A percentile compares a stretch with the other conserved stretches of the same genome.
Conservation (phyloP, 1,284 basidiomycete species). For the Ganoderma multipileum region DNA sequence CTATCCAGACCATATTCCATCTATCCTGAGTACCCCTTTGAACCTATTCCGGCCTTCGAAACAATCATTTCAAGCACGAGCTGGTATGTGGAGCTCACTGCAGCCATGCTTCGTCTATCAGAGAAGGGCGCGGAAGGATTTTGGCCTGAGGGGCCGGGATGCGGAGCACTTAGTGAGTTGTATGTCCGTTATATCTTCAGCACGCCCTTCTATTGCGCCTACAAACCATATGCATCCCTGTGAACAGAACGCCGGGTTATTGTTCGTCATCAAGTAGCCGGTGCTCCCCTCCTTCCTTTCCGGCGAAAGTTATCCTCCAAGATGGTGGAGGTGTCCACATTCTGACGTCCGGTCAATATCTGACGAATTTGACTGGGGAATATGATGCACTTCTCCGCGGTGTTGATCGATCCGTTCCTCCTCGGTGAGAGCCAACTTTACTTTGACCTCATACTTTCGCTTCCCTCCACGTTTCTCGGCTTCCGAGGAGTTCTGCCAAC, state of each 20-base stretch:
- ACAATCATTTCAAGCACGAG: too few relatives aligned
- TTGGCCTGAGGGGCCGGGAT: not conserved
- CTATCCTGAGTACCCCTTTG: too few relatives aligned
- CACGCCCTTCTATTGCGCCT: not conserved
- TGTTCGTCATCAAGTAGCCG: not conserved
- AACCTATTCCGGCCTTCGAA: too few relatives aligned
- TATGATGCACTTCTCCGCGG: not conserved
- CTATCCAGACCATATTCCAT: too few relatives aligned
- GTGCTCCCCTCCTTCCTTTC: not conserved
- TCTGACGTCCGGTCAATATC: not conserved
- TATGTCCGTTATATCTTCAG: not conserved
- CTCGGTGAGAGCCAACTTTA: not conserved
- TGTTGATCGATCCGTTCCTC: not conserved
- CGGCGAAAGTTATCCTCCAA: not conserved
- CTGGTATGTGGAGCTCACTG: too few relatives aligned
- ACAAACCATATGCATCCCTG: not conserved
- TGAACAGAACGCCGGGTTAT: not conserved
- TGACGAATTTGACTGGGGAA: not conserved
- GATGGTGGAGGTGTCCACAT: not conserved
- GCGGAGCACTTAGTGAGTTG: not conserved
- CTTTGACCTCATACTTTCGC: not conserved
- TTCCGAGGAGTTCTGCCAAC: not conserved
- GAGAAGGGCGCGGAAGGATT: not conserved
- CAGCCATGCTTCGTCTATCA: not conserved
- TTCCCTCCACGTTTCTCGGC: not conserved